Evolutionary conservation across 106 monocot species (phyloP).

Genomic region (Dendrobium nobile): DNA sequence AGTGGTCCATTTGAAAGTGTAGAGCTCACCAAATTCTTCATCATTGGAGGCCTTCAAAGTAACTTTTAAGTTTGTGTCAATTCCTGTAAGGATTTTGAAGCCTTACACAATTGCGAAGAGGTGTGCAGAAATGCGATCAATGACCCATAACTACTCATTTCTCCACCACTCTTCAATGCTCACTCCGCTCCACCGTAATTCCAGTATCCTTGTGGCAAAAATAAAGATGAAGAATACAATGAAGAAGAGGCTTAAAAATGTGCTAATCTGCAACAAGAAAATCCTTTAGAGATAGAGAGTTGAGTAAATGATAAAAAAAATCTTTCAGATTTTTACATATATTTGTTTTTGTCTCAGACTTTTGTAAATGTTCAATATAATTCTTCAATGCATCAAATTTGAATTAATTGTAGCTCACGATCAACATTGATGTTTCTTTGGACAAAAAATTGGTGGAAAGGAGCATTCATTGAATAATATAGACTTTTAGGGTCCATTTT

Average conservation of each 20-base stretch:
- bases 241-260: conserved; percentile 72
- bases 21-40: conserved; percentile 71
- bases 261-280: conserved; percentile 20
- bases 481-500: no score
- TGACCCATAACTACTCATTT: conserved; percentile 82
- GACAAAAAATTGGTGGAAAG: no score
- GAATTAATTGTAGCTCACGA: no score
- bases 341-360: no score
- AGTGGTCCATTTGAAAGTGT: conserved; percentile 88
- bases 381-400: no score
- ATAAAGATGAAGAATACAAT: conserved; percentile 69
- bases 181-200: conserved; percentile 70
- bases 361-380: no score
- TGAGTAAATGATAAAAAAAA: background rate
- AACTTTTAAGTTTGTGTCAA: conserved; percentile 73
- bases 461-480: no score
- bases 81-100: conserved; percentile 56
- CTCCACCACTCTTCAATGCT: conserved; percentile 91
- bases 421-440: no score
- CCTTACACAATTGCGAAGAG: conserved; percentile 71
- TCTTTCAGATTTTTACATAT: no score
- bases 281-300: conserved; percentile 5
- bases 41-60: background rate
- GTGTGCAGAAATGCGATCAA: conserved; percentile 64
- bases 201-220: conserved; percentile 62